These are phyloP conservation scores for Diaporthe sp. DNA, from an alignment of 2,329 filamentous ascomycete genomes.

Conservation along the genomic window DNA sequence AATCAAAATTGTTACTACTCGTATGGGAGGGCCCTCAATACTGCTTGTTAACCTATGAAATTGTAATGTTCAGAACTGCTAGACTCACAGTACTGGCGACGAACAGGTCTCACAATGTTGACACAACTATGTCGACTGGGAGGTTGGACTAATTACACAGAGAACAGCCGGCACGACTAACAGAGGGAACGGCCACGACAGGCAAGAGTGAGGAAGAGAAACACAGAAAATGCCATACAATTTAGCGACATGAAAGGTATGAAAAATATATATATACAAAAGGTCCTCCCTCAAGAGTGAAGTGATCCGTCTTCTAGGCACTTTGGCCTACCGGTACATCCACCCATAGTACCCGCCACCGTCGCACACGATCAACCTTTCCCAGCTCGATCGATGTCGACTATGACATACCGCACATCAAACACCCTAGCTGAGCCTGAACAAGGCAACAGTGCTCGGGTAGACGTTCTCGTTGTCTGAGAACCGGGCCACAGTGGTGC, in stretches of 20 bases:
- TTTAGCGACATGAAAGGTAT: background rate
- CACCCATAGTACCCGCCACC: background rate
- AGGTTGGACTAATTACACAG: background rate
- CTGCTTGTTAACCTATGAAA: background rate
- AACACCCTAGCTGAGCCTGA: conserved; percentile 44
- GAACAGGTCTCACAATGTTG: background rate
- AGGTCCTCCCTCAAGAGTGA: background rate
- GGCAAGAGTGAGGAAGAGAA: background rate
- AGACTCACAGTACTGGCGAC: background rate
- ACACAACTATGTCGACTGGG: background rate
- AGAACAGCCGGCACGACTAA: background rate
- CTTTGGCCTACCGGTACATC: too few relatives aligned
- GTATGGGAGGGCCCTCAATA: accelerated
- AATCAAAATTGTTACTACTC: background rate
- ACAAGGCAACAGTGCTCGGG: conserved; percentile 55
- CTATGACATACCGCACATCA: background rate
- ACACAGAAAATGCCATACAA: background rate
- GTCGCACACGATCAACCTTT: background rate
- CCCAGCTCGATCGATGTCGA: too few relatives aligned
- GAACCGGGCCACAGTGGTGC: conserved; percentile 52
- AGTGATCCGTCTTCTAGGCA: background rate
- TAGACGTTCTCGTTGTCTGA: conserved; percentile 57
- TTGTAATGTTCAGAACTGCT: too few relatives aligned
- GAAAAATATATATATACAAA: conserved; percentile 17
- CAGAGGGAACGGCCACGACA: background rate